Evolutionary conservation across 371 early-diverging fungal genomes (phyloP), one percentile per base, ranked within the genome.

Genomic region (Mortierella sp.): DNA sequence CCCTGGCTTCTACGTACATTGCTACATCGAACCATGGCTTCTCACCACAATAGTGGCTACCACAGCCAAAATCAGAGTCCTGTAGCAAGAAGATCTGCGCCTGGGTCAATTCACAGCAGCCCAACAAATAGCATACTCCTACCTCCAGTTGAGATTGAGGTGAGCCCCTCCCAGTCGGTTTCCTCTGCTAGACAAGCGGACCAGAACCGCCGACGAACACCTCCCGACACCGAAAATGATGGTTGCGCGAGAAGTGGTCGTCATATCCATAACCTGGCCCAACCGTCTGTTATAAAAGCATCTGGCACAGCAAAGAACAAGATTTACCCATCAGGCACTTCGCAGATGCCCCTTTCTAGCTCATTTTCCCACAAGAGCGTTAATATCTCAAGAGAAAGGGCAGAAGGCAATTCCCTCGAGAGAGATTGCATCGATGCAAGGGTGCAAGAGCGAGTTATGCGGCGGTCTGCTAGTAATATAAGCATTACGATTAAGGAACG

Each of bases 61-160:
- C 42, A 54, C 17, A 71, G 65, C 22, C 59, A 53, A 32, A 23
- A 61, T 15, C 61, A 57, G 15, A 61, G 62, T 26, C 47, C 69
- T 3, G 42, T 51, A 22, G 60, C 67, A 1, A 0, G 5, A 17
- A 15, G 67, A 12, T 23, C 61, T 9, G 19, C 7, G 5, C 29
- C 45, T 43, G 22, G 3, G 12, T 72, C 75, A 7, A n/a, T 26
- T 0, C 53, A 15, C 23, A 45, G 34, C 0, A 76, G 76, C 29
- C 76, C 76, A 13, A 22, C 64, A 13, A 35, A 57, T 2, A 76
- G 68, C 51, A 45, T 71, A 3, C 76, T 71, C 54, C 64, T 76
- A 13, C 76, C 76, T 10, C 71, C 71, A n/a, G 68, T 60, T 10
- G 76, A 76, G 56, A 76, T 76, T 26, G 64, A 70, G 23, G 49